phyloP scores from a whole-genome alignment of 225 moss, liverwort and hornwort genomes.

The Bryum argenteum region DNA sequence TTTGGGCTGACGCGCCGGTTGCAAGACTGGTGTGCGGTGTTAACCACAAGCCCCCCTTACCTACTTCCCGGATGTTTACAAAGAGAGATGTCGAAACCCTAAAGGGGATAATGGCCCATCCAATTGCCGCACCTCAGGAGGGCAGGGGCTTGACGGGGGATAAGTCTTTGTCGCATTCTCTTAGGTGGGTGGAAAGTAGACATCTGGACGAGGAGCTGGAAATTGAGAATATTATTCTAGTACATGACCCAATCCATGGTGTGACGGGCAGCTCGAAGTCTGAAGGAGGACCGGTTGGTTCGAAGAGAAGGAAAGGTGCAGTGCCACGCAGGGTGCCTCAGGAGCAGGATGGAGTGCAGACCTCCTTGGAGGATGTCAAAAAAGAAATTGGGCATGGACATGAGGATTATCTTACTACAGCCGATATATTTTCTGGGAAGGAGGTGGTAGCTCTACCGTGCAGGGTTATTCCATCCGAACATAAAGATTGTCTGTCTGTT shows the following conservation, averaged over 20 bases:
- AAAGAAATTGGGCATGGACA: constrained; percentile 40
- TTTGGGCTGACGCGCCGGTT: constrained; percentile 35
- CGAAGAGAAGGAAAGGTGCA: constrained; percentile 64
- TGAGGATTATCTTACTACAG: constrained; percentile 35
- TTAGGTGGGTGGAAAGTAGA: constrained; percentile 28
- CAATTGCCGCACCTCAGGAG: constrained; percentile 31
- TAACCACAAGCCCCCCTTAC: constrained; percentile 42
- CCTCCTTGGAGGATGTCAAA: constrained; percentile 53
- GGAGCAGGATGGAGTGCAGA: constrained; percentile 58
- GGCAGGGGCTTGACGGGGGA: constrained; percentile 30
- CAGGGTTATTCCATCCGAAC: constrained; percentile 29
- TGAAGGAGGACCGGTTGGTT: constrained; percentile 52
- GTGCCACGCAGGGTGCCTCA: constrained; percentile 62
- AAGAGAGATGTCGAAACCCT: constrained; percentile 35
- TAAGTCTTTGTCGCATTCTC: constrained; percentile 25
- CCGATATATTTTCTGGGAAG: constrained; percentile 33
- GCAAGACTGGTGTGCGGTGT: constrained; percentile 38
- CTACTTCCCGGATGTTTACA: constrained; percentile 32
- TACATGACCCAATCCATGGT: constrained; percentile 48
- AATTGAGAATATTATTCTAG: constrained; percentile 18
- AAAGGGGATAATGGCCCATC: constrained; percentile 24
- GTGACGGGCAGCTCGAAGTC: constrained; percentile 62
- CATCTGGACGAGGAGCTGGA: constrained; percentile 53
- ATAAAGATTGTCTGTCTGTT: constrained; percentile 47
- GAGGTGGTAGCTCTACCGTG: constrained; percentile 29